Base-by-base conservation (phyloP, 768 basidiomycete genomes). In the Dioszegia crocea region DNA sequence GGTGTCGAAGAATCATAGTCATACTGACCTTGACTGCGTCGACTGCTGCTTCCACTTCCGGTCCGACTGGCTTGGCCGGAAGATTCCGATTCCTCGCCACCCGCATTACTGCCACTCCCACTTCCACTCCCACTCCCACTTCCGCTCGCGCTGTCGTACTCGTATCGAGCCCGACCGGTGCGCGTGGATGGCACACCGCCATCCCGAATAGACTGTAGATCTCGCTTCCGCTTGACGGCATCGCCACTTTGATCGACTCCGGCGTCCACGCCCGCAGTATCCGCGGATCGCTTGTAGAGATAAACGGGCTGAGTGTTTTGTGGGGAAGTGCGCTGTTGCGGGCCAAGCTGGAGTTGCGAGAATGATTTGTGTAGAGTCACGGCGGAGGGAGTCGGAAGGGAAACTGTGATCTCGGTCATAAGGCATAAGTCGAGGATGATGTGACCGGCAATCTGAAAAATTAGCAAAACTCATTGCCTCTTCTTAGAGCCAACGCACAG, bases 391-490 rank as follows among this genome's bases (percentile, higher is more conserved):
- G 51, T 41, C 9, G 66, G 72, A 10, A 71, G 46, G 1, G 88
- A 87, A 54, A 91, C 84, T 30, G 85, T 83, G 38, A 88, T 80
- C 36, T 86, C 85, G 52, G 80, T 80, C 49, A 96, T 78, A 65
- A 81, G 83, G 67, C 81, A 83, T 47, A 94, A 77, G 78, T 94
- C 92, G 64, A 93, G 76, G 69, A 94, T 85, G 57, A 94, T 80
- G 67, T 93, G 87, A 36, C 92, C 92, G 16, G 85, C 85, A 54
- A 93, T 83, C 72, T 73, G 51, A 27, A 8, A 26, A 16, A 23
- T 46, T 16, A 57, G 56, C 29, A 41, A 38, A 26, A 53, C 8
- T 33, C 33, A 6, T 6, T 14, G 33, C 17, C 29, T 12, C 19
- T n/a, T 12, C 19, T n/a, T 1, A 45, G 39, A 33, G 23, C 2